Evolutionary conservation across 306 rosid species (phyloP), one percentile per base, ranked within the genome.

Genomic region (Rubus parviflorus): DNA sequence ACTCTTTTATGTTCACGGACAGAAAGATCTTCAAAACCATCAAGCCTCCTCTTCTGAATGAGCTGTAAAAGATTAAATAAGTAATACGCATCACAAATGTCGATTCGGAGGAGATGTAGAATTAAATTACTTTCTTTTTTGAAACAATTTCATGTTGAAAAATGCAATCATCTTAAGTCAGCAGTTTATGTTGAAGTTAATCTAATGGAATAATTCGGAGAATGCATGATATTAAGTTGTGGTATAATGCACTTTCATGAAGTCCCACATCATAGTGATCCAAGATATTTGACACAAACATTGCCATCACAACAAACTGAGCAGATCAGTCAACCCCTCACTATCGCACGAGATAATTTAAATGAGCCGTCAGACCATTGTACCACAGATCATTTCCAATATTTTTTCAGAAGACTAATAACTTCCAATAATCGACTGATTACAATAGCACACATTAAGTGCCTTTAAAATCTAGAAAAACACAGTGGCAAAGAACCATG

Each of bases 21-120:
- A 40, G 68, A 48, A 16, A 53, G 56, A 82, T 75, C 68, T 67
- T 79, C 86, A 69, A 43, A 47, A 11, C 61, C 67, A 72, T 48
- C 66, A 35, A 73, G 46, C 79, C 72, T 73, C 60, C 79, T 77
- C 78, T 82, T 82, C 82, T 73, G 72, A 51, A 66, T 5, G 20
- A 67, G 25, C 75, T 64, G 45, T 35, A 8, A 38, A 22, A 38
- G 20, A 43, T 30, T 41, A 62, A 78, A 46, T 2, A 69, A 48
- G 6, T 12, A 7, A 63, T 5, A 37, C 22, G 40, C 20, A 75
- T 63, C 51, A 56, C 22, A 43, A 40, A 25, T 22, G 54, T 22
- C 22, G 22, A 22, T 38, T 9, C 52, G 58, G 37, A 72, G 52
- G 35, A 72, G 3, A 54, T 12, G 38, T 40, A 14, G n/a, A 74